Base-by-base conservation (phyloP, 2,329 filamentous ascomycete genomes). In the Pseudocercospora fuligena region DNA sequence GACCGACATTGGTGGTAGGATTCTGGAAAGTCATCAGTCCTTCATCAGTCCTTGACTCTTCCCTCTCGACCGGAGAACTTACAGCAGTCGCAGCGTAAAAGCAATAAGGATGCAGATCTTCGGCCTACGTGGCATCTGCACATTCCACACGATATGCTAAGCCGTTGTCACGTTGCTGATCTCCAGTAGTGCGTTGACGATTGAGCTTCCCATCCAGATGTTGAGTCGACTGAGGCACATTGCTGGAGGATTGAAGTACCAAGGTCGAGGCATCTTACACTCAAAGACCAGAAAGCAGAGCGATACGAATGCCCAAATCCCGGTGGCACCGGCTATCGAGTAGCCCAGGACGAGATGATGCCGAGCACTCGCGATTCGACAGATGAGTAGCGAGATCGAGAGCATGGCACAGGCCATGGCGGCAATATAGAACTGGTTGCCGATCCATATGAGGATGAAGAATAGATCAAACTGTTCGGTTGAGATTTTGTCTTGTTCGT, bases 11-110 rank as follows among this genome's bases (percentile, higher is more conserved):
- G 73, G 69, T 33, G 72, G 67, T 4, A 75, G 54, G 31, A 73
- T 57, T 40, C 56, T 58, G n/a, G n/a, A n/a, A 19, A 36, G 29
- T n/a, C n/a, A n/a, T n/a, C n/a, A n/a, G n/a, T n/a, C n/a, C 8
- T 3, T 9, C 19, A 16, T 58, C 19, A 58, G 31, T 31, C 25
- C n/a, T 14, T 67, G 68, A 60, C 21, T 12, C 9, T 16, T 19
- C 9, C 11, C 4, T 1, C 7, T 33, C 11, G 14, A 11, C 8
- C 2, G n/a, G 9, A 14, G 33, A 12, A 63, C 69, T 40, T 31
- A 74, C 69, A 76, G 64, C 3, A 77, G 66, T 16, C 75, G 72
- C 14, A 72, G 36, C 19, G 64, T 61, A 47, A 76, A 76, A 2
- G 70, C 68, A 1, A 69, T 63, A 6, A 75, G 31, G n/a, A 76